phyloP scores from a whole-genome alignment of 352 stramenopile genomes.

The Phytophthora cryptogea region DNA sequence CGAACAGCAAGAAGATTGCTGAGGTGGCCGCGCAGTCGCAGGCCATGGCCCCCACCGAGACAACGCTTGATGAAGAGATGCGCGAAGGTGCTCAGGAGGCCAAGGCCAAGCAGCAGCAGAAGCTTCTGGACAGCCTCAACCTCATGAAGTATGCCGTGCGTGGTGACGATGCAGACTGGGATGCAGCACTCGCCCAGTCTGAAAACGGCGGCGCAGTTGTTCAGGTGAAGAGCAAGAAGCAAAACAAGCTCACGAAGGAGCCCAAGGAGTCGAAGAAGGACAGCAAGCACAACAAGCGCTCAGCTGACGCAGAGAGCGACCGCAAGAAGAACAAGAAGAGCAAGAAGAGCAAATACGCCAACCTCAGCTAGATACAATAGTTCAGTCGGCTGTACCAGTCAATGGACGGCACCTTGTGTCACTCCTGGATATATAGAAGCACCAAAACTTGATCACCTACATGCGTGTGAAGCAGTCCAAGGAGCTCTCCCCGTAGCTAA shows the following conservation, averaged over 20 bases:
- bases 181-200: constrained; percentile 53
- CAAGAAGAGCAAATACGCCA: constrained; percentile 84
- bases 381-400: constrained; percentile 5
- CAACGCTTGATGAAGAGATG: constrained; percentile 85
- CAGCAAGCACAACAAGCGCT: constrained; percentile 41
- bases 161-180: constrained; percentile 94
- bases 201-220: constrained; percentile 50
- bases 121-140: constrained; percentile 88
- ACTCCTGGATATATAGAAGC: constrained; percentile 31
- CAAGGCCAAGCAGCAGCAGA: constrained; percentile 80
- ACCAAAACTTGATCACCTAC: constrained; percentile 5
- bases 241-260: constrained; percentile 61
- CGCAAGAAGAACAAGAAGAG: constrained; percentile 64
- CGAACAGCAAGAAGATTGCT: constrained; percentile 57
- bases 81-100: constrained; percentile 76
- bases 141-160: constrained; percentile 97
- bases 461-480: background rate
- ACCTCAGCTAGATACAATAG: constrained; percentile 49
- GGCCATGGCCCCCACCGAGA: constrained; percentile 79
- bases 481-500: background rate
- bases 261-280: constrained; percentile 69
- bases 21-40: constrained; percentile 61
- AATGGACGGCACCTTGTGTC: constrained; percentile 13
- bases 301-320: constrained; percentile 47
- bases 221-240: constrained; percentile 90